Base-by-base conservation (phyloP, 2,329 filamentous ascomycete genomes). In the Trichoderma hamatum region DNA sequence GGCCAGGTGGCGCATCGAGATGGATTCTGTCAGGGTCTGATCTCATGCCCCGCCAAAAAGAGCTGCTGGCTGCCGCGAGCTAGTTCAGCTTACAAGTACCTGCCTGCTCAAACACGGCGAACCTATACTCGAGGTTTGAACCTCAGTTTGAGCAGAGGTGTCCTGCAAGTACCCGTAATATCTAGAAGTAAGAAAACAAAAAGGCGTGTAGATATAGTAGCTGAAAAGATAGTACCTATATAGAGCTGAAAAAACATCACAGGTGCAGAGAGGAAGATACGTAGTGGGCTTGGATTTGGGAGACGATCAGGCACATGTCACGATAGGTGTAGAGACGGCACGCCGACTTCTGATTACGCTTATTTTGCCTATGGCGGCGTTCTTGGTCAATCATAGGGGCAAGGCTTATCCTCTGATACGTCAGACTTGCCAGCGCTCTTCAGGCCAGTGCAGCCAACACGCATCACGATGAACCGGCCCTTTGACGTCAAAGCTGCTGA, bases 401-500 rank as follows among this genome's bases (percentile, higher is more conserved):
- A 46, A 46, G 3, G 19, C 10, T 6, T 11, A 46, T 46, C 43
- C 43, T 46, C 43, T 46, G 7, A 46, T 46, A 49, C n/a, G 46
- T 21, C 43, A 49, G 3, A 21, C 10, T 11, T 49, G 43, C 43
- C 39, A 43, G 19, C 16, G n/a, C 46, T 21, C 3, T 24, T 24
- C n/a, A 49, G 21, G 9, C 34, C 34, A 36, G 34, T 36, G 34
- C 5, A 36, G 3, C 34, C 13, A 43, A 16, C 26, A 10, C 4
- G 5, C 16, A 49, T n/a, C n/a, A 16, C 13, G 13, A 39, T 14
- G 3, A 32, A 13, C 24, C 19, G 9, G 60, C 63, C 26, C 52
- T 58, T 66, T 58, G 63, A 66, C 52, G 63, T 66, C 63, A 66
- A 66, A 66, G 3, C 52, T 10, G 52, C 63, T 49, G 36, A 58